Base-by-base conservation (phyloP, 2,329 filamentous ascomycete genomes). In the Calonectria pseudoturangicola region DNA sequence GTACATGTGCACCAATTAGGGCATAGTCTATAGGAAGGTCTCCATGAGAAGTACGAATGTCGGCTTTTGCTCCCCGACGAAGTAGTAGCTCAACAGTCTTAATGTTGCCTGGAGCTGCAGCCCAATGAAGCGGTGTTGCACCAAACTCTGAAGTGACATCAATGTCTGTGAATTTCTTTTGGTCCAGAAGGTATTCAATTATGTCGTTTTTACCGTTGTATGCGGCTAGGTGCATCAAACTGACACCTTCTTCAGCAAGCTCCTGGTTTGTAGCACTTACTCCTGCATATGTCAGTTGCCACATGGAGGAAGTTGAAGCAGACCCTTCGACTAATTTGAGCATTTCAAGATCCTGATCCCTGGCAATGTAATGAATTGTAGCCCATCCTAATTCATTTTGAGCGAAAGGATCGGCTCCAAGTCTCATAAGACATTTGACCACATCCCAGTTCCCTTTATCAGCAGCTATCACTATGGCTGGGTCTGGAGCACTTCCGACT, bases 171-270 rank as follows among this genome's bases (percentile, higher is more conserved):
- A 56, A 51, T 2, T 69, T 9, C 0, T 13, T 2, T 4, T 45
- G 28, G 1, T 63, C 33, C 2, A 72, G 10, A 2, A 72, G 28
- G 16, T 66, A 62, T 15, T 30, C 7, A 0, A 65, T 2, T 2
- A 68, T 60, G 1, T 43, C 15, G 6, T 30, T 27, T 4, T 18
- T 4, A 2, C 48, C 27, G 30, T 51, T 30, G 0, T 6, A 18
- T 10, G 68, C 54, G 5, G 28, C 43, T 15, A 73, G 3, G 25
- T 71, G 64, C 21, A 71, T n/a, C 12, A 73, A n/a, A 36, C 50
- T 65, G 4, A 51, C 27, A 6, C 21, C 5, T 16, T 65, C 0
- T 4, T 64, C 27, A 4, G 7, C 1, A n/a, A n/a, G n/a, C n/a
- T 21, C 6, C 28, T 6, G 15, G 8, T 27, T 30, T n/a, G 2